These are phyloP conservation scores for Fusarium ramigenum DNA, from an alignment of 2,329 filamentous ascomycete genomes.

Conservation along the genomic window DNA sequence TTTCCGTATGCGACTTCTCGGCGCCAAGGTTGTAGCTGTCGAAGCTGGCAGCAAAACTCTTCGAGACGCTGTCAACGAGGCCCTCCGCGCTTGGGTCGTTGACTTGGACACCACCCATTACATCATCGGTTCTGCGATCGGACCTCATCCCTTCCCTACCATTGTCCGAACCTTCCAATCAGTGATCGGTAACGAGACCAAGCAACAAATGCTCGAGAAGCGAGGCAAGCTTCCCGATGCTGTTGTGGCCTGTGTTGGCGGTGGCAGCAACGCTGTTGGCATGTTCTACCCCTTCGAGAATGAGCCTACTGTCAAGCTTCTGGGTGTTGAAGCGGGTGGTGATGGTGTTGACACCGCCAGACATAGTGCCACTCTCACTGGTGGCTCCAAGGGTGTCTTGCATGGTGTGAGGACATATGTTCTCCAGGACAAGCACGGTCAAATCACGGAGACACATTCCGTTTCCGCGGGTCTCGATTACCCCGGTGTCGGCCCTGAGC, in stretches of 20 bases:
- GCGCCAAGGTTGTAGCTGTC: constrained; percentile 90
- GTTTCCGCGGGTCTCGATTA: constrained; percentile 97
- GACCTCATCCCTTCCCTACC: constrained; percentile 96
- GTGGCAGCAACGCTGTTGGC: constrained; percentile 92
- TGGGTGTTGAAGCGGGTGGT: constrained; percentile 95
- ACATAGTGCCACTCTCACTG: constrained; percentile 88
- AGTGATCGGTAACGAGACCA: constrained; percentile 94
- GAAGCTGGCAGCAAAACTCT: constrained; percentile 88
- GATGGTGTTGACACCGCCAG: constrained; percentile 87
- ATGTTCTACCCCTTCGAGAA: constrained; percentile 98
- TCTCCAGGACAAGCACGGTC: constrained; percentile 89
- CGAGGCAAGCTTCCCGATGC: constrained; percentile 92
- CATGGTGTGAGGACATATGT: constrained; percentile 97
- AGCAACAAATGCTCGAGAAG: constrained; percentile 85
- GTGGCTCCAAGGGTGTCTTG: constrained; percentile 89
- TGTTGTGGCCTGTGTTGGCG: constrained; percentile 95
- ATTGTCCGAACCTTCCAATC: constrained; percentile 98
- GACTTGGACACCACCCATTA: constrained; percentile 95
- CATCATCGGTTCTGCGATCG: constrained; percentile 97
- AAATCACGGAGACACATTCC: constrained; percentile 95
- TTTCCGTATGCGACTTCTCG: constrained; percentile 96
- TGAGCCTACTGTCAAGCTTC: constrained; percentile 83
- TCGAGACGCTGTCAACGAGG: constrained; percentile 93
- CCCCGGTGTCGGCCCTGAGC: constrained; percentile 93
- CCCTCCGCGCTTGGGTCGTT: constrained; percentile 92